A percentile compares a stretch with the other conserved stretches of the same genome.
phyloP scores from a whole-genome alignment of 148 eudicot species.

The Heliosperma pusillum region DNA sequence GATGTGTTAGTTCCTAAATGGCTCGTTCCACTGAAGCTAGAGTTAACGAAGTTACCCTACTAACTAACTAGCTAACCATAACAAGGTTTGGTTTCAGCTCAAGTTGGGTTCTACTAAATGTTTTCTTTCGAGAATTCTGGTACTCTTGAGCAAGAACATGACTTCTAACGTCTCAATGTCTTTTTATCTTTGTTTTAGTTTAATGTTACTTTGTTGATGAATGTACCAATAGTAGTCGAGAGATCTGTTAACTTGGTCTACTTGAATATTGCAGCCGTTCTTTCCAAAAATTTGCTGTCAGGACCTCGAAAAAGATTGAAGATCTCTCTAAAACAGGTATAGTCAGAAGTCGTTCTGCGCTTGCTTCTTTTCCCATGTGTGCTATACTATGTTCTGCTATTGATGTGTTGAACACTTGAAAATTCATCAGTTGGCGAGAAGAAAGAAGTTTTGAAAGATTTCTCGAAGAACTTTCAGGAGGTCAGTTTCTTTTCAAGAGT shows the following conservation, averaged over 20 bases:
- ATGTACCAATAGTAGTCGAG: too few species aligned
- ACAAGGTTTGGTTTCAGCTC: slow-evolving; percentile 18
- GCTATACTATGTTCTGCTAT: background rate
- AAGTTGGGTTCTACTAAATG: slow-evolving; percentile 19
- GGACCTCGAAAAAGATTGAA: slow-evolving; percentile 10
- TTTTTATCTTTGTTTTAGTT: background rate
- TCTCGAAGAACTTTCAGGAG: slow-evolving; percentile 13
- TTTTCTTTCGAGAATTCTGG: background rate
- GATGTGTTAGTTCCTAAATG: slow-evolving; percentile 23
- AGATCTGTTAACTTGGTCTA: background rate
- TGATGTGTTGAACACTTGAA: background rate
- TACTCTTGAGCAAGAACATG: background rate
- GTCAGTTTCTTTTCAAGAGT: background rate
- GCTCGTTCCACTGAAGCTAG: slow-evolving; percentile 46
- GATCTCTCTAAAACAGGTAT: slow-evolving; percentile 15
- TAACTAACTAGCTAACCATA: background rate
- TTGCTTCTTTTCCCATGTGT: background rate
- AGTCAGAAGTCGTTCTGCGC: background rate
- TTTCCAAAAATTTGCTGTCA: slow-evolving; percentile 13
- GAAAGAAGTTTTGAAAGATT: slow-evolving; percentile 11
- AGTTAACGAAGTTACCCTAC: slow-evolving; percentile 19
- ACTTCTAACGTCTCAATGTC: background rate
- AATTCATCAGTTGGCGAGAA: background rate
- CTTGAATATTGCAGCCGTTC: slow-evolving; percentile 9
- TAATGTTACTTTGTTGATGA: background rate